phyloP scores from a whole-genome alignment of 2,329 filamentous ascomycete species.

The Colletotrichum sp. region DNA sequence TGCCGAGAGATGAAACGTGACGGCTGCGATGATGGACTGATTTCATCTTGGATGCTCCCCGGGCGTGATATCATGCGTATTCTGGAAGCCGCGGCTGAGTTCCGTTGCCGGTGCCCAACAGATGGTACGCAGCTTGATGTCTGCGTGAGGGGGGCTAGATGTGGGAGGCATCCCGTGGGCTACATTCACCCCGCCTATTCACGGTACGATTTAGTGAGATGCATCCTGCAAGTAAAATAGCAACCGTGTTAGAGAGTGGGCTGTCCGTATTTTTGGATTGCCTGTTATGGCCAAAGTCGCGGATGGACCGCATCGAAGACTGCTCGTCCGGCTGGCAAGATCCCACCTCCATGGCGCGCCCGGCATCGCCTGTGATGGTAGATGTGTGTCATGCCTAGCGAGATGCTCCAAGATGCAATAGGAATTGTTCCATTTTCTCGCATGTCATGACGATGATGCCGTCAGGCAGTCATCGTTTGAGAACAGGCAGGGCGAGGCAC shows the following conservation, averaged over 20 bases:
- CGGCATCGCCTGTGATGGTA: not conserved
- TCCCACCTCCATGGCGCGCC: not conserved
- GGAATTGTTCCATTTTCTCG: not conserved
- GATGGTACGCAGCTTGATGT: not conserved
- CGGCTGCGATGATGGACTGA: slow-evolving; percentile 1
- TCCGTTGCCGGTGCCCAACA: not conserved
- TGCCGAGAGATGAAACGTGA: not conserved
- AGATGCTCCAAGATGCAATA: not conserved
- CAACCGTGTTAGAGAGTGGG: not conserved
- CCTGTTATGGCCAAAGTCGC: not conserved
- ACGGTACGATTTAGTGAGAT: not conserved
- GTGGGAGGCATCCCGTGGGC: slow-evolving; percentile 1
- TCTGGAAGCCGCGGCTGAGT: not conserved
- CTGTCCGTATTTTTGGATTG: not conserved
- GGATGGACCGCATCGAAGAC: not conserved
- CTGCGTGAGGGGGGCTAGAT: not conserved
- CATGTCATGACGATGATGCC: not conserved
- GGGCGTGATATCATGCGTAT: slow-evolving; percentile 3
- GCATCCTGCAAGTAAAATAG: not conserved
- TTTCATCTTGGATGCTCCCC: not conserved
- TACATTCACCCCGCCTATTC: not conserved
- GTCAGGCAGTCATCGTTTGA: not conserved
- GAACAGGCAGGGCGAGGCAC: slow-evolving; percentile 1
- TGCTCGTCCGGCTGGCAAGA: not conserved
- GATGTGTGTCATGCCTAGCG: not conserved